Conservation (phyloP, 192 early-diverging fungal genomes). For the Rhizophagus clarus region DNA sequence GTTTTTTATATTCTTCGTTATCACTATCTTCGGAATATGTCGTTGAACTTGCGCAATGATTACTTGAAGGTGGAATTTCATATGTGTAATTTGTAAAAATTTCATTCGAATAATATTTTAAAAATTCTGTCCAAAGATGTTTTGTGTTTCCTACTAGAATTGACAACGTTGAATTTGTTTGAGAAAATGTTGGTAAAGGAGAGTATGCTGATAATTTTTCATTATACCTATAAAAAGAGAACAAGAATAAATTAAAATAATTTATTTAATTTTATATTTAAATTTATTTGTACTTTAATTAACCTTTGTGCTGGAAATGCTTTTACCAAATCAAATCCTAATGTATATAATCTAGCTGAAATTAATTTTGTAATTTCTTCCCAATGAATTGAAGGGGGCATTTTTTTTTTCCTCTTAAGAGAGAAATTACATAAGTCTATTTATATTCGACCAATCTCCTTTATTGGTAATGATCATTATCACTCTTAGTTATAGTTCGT, state of each 20-base stretch:
- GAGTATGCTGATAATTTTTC: not conserved
- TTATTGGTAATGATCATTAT: too few relatives aligned
- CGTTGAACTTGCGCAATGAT: not conserved
- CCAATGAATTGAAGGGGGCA: not conserved
- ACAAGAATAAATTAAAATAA: not conserved
- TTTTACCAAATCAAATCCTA: conserved; percentile 15
- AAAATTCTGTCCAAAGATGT: conserved; percentile 8
- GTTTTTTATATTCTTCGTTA: not conserved
- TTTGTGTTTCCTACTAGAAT: conserved; percentile 13
- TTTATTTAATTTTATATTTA: not conserved
- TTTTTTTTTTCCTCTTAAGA: not conserved
- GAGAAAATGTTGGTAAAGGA: conserved; percentile 3
- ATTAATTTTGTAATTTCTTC: conserved; percentile 8
- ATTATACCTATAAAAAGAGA: not conserved
- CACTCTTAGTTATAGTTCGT: too few relatives aligned
- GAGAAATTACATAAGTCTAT: too few relatives aligned
- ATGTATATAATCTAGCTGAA: not conserved
- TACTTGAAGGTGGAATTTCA: not conserved
- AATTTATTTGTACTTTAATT: not conserved
- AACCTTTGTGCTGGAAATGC: conserved; percentile 18
- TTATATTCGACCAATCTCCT: too few relatives aligned
- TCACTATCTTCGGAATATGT: not conserved
- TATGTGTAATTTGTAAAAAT: not conserved
- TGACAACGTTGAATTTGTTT: not conserved
- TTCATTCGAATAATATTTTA: not conserved